phyloP scores from a whole-genome alignment of 768 basidiomycete genomes.

The Pulveroboletus ravenelii region DNA sequence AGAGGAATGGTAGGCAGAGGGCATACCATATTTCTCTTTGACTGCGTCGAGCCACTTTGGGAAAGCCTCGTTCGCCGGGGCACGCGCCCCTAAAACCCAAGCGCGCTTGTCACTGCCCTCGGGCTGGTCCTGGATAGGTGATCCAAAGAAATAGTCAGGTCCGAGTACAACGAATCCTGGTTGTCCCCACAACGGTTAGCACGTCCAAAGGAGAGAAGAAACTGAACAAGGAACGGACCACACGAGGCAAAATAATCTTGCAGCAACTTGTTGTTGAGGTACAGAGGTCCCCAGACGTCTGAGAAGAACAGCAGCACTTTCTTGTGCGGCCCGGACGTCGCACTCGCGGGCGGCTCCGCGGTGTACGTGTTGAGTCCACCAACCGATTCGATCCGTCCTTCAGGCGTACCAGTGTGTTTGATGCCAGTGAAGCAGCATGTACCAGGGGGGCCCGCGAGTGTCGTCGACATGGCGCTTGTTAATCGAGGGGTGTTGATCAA shows the following conservation, averaged over 20 bases:
- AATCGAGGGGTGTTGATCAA: not conserved
- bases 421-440: constrained; percentile 48
- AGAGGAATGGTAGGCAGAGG: not conserved
- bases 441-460: constrained; percentile 40
- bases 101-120: constrained; percentile 26
- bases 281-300: constrained; percentile 53
- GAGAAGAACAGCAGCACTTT: constrained; percentile 52
- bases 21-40: constrained; percentile 43
- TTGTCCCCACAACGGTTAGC: not conserved
- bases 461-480: constrained; percentile 14
- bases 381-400: constrained; percentile 40
- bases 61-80: constrained; percentile 34
- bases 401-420: constrained; percentile 46
- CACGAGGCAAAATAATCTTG: constrained; percentile 59
- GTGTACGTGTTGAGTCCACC: constrained; percentile 52
- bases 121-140: constrained; percentile 35
- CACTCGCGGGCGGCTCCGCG: constrained; percentile 37
- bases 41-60: constrained; percentile 51
- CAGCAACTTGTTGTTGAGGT: constrained; percentile 49
- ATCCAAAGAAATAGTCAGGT: constrained; percentile 58
- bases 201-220: not conserved
- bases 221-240: constrained; percentile 34
- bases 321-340: constrained; percentile 21
- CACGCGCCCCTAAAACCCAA: constrained; percentile 36
- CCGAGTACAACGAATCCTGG: constrained; percentile 55